Base-by-base conservation (phyloP, 345 rosid genomes). In the Melaleuca alternifolia region DNA sequence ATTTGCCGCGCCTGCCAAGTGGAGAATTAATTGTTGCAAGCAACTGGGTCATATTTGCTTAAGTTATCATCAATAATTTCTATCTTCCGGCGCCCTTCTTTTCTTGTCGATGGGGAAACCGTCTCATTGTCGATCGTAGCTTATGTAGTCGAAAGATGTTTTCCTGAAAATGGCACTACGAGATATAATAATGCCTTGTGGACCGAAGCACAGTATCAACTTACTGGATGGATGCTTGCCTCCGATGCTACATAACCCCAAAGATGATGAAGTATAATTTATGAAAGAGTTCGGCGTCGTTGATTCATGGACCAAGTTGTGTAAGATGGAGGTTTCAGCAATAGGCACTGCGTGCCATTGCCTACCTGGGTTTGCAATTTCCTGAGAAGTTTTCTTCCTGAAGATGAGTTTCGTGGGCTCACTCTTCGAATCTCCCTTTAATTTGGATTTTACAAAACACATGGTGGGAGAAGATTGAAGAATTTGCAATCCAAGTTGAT, bases 391-490 rank as follows among this genome's bases (percentile, higher is more conserved):
- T 57, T 57, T 57, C 62, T 13, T 57, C 30, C 0, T 57, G 26
- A 57, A 57, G 62, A 28, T 12, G 62, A 57, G 30, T 57, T 57
- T 11, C 10, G 62, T 57, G 62, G 62, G 30, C 62, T 57, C 62
- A 26, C 26, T 57, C 13, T 11, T 1, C 8, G 0, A 6, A 16
- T 18, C 9, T 53, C 8, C 21, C 23, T 1, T 2, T 16, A 0
- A 2, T 7, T 4, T 54, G 4, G 1, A 9, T 18, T 54, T 24
- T 54, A 20, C 21, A 54, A 24, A 54, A 54, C 24, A 10, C 7
- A 3, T 9, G 24, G 10, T 20, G 57, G 0, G 24, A 54, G 21
- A 10, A 54, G 57, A 20, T 54, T 54, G 57, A 18, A 10, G 10
- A 20, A 20, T 54, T 20, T 54, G 10, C 1, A 2, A 24, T 20